Conservation (phyloP, 1,139 yeast genomes). For the Candida smagusa region DNA sequence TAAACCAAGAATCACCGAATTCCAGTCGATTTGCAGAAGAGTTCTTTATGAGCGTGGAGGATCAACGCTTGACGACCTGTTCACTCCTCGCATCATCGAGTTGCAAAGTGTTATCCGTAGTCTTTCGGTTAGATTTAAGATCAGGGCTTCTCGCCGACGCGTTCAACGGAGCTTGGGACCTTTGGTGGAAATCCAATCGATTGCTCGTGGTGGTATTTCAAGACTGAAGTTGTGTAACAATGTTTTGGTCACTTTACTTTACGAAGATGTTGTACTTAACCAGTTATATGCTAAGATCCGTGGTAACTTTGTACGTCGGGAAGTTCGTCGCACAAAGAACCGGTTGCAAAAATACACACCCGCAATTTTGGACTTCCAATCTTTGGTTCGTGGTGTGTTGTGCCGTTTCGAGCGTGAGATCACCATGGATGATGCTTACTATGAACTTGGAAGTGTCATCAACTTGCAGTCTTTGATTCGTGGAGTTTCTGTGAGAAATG, state of each 20-base stretch:
- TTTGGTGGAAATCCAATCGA: slow-evolving; percentile 44
- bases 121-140: slow-evolving; percentile 20
- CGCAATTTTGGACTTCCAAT: slow-evolving; percentile 30
- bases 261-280: slow-evolving; percentile 36
- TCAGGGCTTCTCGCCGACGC: slow-evolving; percentile 15
- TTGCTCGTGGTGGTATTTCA: slow-evolving; percentile 50
- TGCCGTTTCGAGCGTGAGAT: slow-evolving; percentile 49
- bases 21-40: slow-evolving; percentile 37
- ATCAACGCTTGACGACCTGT: slow-evolving; percentile 11
- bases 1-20: slow-evolving; percentile 22
- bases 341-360: slow-evolving; percentile 17
- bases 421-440: slow-evolving; percentile 51
- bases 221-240: slow-evolving; percentile 45
- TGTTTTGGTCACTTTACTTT: slow-evolving; percentile 40
- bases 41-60: slow-evolving; percentile 18
- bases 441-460: slow-evolving; percentile 35
- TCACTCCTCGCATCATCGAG: slow-evolving; percentile 19
- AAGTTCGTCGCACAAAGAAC: slow-evolving; percentile 18
- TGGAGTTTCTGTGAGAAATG: slow-evolving; percentile 40
- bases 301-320: slow-evolving; percentile 40
- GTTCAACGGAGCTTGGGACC: slow-evolving; percentile 13
- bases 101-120: slow-evolving; percentile 39
- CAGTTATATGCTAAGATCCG: slow-evolving; percentile 42
- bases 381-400: slow-evolving; percentile 45
- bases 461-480: slow-evolving; percentile 50